Evolutionary conservation across 345 rosid species (phyloP), one percentile per base, ranked within the genome.

Genomic region (Heritiera littoralis): DNA sequence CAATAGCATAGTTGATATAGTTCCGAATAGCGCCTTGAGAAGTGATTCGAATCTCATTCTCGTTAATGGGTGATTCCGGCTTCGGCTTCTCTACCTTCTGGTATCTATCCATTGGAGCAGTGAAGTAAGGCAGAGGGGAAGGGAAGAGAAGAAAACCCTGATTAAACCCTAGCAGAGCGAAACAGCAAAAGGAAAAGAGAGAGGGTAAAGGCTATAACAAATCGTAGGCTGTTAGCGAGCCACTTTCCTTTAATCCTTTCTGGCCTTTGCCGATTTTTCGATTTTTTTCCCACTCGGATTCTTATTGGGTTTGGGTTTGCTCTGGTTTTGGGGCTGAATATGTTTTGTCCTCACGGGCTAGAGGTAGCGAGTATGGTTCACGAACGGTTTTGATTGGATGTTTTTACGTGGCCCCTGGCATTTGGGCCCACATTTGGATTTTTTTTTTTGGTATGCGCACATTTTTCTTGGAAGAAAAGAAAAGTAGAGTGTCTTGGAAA

Each of bases 11-110:
- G 85, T 80, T 90, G 90, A 94, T 89, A 86, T 96, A 94, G 89
- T 92, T 95, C 2, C 97, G 84, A 82, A 94, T 90, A 63, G 89
- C 90, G 10, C 99, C 98, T 32, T 85, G 89, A 11, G 94, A 82
- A 56, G 98, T 95, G 90, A 95, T 93, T 70, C 98, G 96, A 87
- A 95, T 93, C 93, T 94, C 98, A 82, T 93, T 94, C 77, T 92
- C 95, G 85, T 87, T 92, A 15, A 95, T 94, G 77, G 97, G 94
- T 7, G 89, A 79, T 11, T 84, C 93, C 1, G 81, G 85, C 79
- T 89, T 93, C 14, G 89, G 93, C 77, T 86, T 95, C 82, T 90
- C 98, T 7, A 95, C 98, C 77, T 90, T 90, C 81, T 87, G 89
- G 83, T 95, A 93, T 81, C 93, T 89, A 80, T 95, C 99, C 99